Evolutionary conservation across 1,139 yeast species (phyloP), one percentile per base, ranked within the genome.

Genomic region (Scheffersomyces insectosa): DNA sequence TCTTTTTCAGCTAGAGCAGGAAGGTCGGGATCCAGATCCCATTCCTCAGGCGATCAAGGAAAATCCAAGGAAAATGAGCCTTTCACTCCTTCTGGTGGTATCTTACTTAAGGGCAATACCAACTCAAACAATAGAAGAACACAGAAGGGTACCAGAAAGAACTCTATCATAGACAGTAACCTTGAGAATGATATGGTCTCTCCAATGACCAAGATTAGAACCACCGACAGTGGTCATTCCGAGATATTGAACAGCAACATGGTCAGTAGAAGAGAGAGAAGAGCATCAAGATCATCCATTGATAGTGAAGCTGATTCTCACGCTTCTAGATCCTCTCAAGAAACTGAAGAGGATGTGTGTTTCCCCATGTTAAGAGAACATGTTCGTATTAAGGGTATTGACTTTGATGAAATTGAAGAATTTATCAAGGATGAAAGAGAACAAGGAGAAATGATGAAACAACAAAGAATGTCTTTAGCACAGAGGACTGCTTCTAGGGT

Each of bases 261-360:
- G 33, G 31, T 28, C 33, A 37, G 36, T 34, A 42, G 51, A 39
- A 47, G 56, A 28, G 59, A 63, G 42, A 55, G 75, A 47, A 56
- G 77, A 49, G 61, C 72, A 28, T 57, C 72, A 5, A 56, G 67
- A 37, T 60, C 73, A 2, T 67, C 74, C 4, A 65, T 73, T 28
- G 88, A 83, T 55, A 77, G 82, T 49, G 91, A 85, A 50, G 78
- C 77, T 10, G 86, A 80, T 54, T 85, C 91, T 2, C 87, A 82
- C 54, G 88, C 83, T 1, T 82, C 88, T 9, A 73, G 89, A 50
- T 78, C 83, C 16, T 82, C 89, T 2, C 89, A 85, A 56, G 95
- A 87, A 60, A 89, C 97, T 0, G 98, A 91, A 60, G 97, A 91
- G 61, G 98, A 93, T 76, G 99, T 93, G 37, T 93, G 98, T 72